Conservation (phyloP, 169 alveolate species). For the Plasmodium vinckei region DNA sequence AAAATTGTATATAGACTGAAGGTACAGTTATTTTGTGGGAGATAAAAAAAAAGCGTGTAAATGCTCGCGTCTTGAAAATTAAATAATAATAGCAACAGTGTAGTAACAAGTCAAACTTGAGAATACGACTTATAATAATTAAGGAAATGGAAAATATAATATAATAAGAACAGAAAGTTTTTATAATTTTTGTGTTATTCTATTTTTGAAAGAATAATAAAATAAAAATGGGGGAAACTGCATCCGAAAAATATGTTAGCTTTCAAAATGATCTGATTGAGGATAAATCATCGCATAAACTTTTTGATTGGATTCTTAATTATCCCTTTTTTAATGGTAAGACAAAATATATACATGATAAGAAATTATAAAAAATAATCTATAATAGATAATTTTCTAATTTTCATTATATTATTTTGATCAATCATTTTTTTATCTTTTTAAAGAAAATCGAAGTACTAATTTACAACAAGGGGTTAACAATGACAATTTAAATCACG, state of each 20-base stretch:
- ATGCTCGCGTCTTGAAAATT: too few relatives aligned
- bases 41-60: too few relatives aligned
- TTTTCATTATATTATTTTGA: slow-evolving; percentile 2
- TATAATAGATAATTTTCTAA: background rate
- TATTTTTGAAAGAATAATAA: too few relatives aligned
- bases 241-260: slow-evolving; percentile 56
- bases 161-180: too few relatives aligned
- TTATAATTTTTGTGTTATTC: too few relatives aligned
- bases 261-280: slow-evolving; percentile 26
- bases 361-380: background rate
- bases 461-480: slow-evolving; percentile 30
- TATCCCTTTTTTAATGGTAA: slow-evolving; percentile 75
- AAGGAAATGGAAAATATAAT: background rate
- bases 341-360: background rate
- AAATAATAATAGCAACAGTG: too few relatives aligned
- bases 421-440: background rate
- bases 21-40: too few relatives aligned
- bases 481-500: slow-evolving; percentile 16
- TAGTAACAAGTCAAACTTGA: too few relatives aligned
- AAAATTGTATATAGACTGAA: too few relatives aligned
- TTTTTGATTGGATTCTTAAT: slow-evolving; percentile 70
- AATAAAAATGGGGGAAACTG: slow-evolving; percentile 27
- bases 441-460: slow-evolving; percentile 38
- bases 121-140: too few relatives aligned
- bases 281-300: slow-evolving; percentile 17